Conservation (phyloP, 345 rosid genomes). For the Hypericum androsaemum region DNA sequence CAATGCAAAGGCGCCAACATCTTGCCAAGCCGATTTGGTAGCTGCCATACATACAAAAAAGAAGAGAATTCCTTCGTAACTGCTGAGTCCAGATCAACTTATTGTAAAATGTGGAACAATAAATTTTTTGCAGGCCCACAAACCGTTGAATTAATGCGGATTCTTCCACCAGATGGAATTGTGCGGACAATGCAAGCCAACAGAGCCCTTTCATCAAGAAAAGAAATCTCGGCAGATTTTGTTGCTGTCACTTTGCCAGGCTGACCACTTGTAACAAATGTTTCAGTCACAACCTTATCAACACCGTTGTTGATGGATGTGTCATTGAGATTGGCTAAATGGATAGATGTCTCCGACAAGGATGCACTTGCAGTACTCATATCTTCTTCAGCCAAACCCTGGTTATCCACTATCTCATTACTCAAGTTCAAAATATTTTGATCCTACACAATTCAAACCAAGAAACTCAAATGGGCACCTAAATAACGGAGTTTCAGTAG, state of each 20-base stretch:
- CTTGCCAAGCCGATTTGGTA: constrained; percentile 85
- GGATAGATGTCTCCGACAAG: constrained; percentile 24
- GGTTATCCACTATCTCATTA: constrained; percentile 33
- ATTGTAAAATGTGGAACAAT: background rate
- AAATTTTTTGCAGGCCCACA: constrained; percentile 17
- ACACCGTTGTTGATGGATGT: constrained; percentile 21
- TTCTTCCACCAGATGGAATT: constrained; percentile 89
- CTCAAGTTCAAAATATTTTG: constrained; percentile 25
- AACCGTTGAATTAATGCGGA: constrained; percentile 79
- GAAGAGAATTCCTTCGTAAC: background rate
- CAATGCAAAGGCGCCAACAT: constrained; percentile 96
- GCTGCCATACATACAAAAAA: constrained; percentile 35
- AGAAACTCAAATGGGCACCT: constrained; percentile 4
- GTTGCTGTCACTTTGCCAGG: constrained; percentile 21
- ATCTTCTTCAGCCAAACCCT: constrained; percentile 42
- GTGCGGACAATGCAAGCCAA: constrained; percentile 92
- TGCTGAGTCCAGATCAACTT: background rate
- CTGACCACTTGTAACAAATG: constrained; percentile 31
- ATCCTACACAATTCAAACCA: constrained; percentile 33
- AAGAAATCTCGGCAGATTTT: constrained; percentile 37
- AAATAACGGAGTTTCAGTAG: too few relatives aligned
- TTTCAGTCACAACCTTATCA: constrained; percentile 29
- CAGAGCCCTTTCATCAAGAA: constrained; percentile 80
- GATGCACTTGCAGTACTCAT: constrained; percentile 30
- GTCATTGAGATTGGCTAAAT: constrained; percentile 26